Base-by-base conservation (phyloP, 108 stramenopile genomes). In the Tribonema minus region DNA sequence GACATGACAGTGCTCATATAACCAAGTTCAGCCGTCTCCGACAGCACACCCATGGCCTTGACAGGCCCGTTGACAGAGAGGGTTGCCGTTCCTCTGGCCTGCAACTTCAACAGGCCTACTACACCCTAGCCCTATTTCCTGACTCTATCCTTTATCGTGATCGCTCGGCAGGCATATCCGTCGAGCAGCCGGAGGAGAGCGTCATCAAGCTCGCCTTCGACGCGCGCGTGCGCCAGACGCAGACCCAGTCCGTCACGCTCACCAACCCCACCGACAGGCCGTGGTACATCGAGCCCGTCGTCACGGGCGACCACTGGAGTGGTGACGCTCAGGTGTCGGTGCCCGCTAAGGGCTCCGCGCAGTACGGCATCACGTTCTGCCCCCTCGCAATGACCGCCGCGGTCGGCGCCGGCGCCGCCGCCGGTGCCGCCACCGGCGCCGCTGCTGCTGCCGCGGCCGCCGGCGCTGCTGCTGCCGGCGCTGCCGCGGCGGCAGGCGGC, bases 331-430 rank as follows among this genome's bases (percentile, higher is more conserved):
- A 87, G 46, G n/a, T 90, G 41, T 60, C 62, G 31, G 88, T 90
- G n/a, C 77, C 77, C 6, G 81, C 86, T 12, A 84, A 76, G 27
- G 87, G 84, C 31, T 68, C 40, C 23, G 73, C 81, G 7, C 63
- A 86, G n/a, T 82, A 74, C 58, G 28, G 64, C 29, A 27, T 90
- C 1, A 82, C 84, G 23, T 90, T 86, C 66, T 61, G 33, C 37
- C 89, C 89, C n/a, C 61, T 85, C 36, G 72, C 83, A 30, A 90
- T 90, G 89, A 89, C 88, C 27, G 40, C 67, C 35, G 9, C 28
- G 26, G 46, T 54, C 20, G 46, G 20, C 46, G 46, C 46, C 15
- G 12, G 12, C n/a, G n/a, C n/a, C n/a, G n/a, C n/a, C n/a, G n/a
- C n/a, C n/a, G n/a, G n/a, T n/a, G n/a, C n/a, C n/a, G n/a, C n/a